Conservation (phyloP, 257 asterid genomes). For the Ligustrum vulgare region DNA sequence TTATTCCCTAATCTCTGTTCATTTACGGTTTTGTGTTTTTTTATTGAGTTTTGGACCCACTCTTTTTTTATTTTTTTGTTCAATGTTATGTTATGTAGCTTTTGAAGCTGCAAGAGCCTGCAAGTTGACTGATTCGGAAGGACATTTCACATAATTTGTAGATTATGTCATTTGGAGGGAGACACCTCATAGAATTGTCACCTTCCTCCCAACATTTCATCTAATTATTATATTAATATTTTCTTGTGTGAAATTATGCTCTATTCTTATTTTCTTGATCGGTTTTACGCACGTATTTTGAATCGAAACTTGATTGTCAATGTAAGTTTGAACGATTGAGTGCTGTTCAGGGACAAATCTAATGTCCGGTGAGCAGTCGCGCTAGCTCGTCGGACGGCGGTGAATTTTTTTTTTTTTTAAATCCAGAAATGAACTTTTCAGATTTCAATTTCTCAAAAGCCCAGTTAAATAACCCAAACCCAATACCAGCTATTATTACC, state of each 20-base stretch:
- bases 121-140: conserved; percentile 28
- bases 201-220: neutral
- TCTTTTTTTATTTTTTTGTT: neutral
- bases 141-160: neutral
- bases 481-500: too few species aligned
- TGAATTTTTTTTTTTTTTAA: too few species aligned
- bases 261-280: neutral
- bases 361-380: too few species aligned
- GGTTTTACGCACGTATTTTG: neutral
- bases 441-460: too few species aligned
- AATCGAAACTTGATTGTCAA: neutral
- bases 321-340: neutral
- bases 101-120: conserved; percentile 43
- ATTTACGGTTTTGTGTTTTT: neutral
- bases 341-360: too few species aligned
- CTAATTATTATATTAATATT: neutral
- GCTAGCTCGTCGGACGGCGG: too few species aligned
- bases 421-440: too few species aligned
- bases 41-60: conserved; percentile 48
- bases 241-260: neutral
- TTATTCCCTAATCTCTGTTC: neutral
- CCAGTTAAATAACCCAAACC: too few species aligned
- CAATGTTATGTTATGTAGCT: conserved; percentile 58
- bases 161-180: neutral
- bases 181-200: neutral